A percentile compares a stretch with the other conserved stretches of the same genome.
Conservation (phyloP, 2,329 filamentous ascomycete species). For the Aspergillus pseudoglaucus region DNA sequence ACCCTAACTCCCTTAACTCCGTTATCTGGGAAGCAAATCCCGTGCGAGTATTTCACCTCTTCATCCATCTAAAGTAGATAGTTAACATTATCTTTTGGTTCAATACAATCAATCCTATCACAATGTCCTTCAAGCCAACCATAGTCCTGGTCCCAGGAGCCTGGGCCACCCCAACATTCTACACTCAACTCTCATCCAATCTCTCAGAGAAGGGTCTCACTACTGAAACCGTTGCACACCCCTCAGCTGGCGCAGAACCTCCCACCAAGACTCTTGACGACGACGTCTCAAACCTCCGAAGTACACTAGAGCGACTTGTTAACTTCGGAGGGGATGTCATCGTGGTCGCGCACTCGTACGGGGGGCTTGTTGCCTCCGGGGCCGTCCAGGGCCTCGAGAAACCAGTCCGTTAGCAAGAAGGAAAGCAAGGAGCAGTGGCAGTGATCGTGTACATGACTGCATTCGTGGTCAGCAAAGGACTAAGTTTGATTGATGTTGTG, state of each 20-base stretch:
- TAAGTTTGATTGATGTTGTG: constrained; percentile 24
- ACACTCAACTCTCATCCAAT: constrained; percentile 20
- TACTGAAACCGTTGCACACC: constrained; percentile 23
- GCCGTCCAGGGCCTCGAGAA: constrained; percentile 23
- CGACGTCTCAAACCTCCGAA: constrained; percentile 25
- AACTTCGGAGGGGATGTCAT: constrained; percentile 21
- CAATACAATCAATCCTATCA: not conserved
- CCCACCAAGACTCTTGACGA: constrained; percentile 29
- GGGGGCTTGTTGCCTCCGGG: constrained; percentile 23
- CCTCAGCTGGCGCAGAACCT: constrained; percentile 21
- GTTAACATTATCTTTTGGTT: too few relatives aligned
- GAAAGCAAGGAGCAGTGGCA: constrained; percentile 22
- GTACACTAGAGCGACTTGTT: constrained; percentile 18
- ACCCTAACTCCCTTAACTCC: too few relatives aligned
- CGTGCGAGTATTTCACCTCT: not conserved
- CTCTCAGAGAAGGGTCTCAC: constrained; percentile 29
- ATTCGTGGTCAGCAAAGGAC: constrained; percentile 30
- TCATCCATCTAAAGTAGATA: too few relatives aligned
- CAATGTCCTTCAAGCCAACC: constrained; percentile 9
- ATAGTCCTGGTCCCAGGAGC: constrained; percentile 38
- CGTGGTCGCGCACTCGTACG: constrained; percentile 29
- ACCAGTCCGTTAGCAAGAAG: constrained; percentile 14
- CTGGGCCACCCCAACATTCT: constrained; percentile 31
- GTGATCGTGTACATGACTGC: constrained; percentile 28
- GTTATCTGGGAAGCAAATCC: too few relatives aligned